These are phyloP conservation scores for Plasmodium gonderi DNA, from an alignment of 169 alveolate species.

Conservation along the genomic window DNA sequence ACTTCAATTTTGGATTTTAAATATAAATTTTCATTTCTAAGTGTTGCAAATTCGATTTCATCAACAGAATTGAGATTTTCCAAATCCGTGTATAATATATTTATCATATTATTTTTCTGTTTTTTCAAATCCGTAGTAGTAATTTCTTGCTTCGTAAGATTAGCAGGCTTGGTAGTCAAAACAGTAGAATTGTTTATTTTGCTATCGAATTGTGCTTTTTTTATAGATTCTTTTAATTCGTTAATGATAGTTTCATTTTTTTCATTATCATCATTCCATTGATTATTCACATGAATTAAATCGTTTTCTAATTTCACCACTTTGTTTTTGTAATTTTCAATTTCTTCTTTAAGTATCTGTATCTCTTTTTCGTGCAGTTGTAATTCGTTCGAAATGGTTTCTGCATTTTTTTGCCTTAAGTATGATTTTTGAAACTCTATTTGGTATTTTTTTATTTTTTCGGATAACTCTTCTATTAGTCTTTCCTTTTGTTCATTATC, in stretches of 20 bases:
- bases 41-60: conserved; percentile 13
- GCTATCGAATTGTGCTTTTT: conserved; percentile 13
- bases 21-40: conserved; percentile 55
- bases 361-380: conserved; percentile 38
- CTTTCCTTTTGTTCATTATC: conserved; percentile 65
- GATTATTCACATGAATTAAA: not conserved
- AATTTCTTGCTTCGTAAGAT: not conserved
- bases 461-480: conserved; percentile 40
- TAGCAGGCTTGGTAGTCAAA: not conserved
- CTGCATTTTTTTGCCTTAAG: conserved; percentile 20
- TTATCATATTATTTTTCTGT: not conserved
- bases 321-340: conserved; percentile 34
- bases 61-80: conserved; percentile 10
- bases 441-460: conserved; percentile 36
- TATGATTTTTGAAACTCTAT: conserved; percentile 7
- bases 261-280: conserved; percentile 42
- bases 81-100: conserved; percentile 28
- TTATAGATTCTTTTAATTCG: conserved; percentile 40
- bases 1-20: conserved; percentile 61
- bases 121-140: not conserved
- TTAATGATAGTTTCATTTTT: conserved; percentile 11
- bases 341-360: conserved; percentile 38
- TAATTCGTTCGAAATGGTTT: conserved; percentile 11
- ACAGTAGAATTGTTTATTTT: conserved; percentile 4
- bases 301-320: conserved; percentile 35